Conservation (phyloP, 2,329 filamentous ascomycete genomes). For the Claviceps sp. region DNA sequence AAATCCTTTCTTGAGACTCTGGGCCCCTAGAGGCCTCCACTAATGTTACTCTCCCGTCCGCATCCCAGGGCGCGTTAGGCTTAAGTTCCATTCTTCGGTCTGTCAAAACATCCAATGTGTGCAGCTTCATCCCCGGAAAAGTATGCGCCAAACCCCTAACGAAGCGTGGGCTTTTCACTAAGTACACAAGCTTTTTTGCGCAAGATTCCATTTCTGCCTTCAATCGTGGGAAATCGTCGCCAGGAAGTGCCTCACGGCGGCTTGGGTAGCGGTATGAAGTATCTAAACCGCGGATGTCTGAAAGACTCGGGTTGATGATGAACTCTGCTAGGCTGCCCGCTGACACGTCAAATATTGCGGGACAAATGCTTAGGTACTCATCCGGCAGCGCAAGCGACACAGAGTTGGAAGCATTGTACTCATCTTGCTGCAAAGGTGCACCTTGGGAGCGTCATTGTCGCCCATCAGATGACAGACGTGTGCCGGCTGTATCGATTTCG, state of each 20-base stretch:
- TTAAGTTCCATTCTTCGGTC: constrained; percentile 4
- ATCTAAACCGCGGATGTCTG: too few relatives aligned
- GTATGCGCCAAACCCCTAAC: constrained; percentile 7
- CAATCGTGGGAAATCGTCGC: constrained; percentile 2
- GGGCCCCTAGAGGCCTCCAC: too few relatives aligned
- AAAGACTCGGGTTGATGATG: too few relatives aligned
- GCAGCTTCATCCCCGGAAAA: constrained; percentile 3
- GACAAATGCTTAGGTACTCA: constrained; percentile 4
- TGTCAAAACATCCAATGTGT: constrained; percentile 5
- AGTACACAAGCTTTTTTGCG: not conserved
- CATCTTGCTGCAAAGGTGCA: constrained; percentile 4
- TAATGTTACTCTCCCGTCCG: constrained; percentile 1
- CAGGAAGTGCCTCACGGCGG: not conserved
- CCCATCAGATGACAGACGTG: not conserved
- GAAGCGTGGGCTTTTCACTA: constrained; percentile 5
- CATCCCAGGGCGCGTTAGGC: constrained; percentile 4
- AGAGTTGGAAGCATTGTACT: constrained; percentile 4
- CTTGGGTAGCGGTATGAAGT: too few relatives aligned
- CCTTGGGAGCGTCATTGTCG: not conserved
- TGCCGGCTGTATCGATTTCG: constrained; percentile 6
- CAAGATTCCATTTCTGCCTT: constrained; percentile 4
- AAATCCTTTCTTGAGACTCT: too few relatives aligned
- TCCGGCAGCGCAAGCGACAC: constrained; percentile 5
- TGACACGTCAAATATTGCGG: constrained; percentile 1
- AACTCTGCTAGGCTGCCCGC: constrained; percentile 1